These are phyloP conservation scores for Acorus calamus DNA, from an alignment of 106 monocot species.

Conservation along the genomic window DNA sequence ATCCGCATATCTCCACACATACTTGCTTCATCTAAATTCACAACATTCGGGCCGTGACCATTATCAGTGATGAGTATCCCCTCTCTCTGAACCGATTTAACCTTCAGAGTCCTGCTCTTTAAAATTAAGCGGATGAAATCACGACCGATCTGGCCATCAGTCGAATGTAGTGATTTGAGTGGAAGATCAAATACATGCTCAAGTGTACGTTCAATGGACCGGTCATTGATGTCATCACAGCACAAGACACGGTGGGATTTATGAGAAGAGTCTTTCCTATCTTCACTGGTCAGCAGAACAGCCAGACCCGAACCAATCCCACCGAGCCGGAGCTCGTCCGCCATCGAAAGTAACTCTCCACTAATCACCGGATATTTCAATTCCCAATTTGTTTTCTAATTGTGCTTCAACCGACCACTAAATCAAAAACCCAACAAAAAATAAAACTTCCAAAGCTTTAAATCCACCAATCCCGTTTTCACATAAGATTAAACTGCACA, in stretches of 20 bases:
- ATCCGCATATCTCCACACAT: constrained; percentile 67
- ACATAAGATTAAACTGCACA: too few relatives aligned
- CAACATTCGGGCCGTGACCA: constrained; percentile 15
- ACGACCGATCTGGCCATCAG: constrained; percentile 28
- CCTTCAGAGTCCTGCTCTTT: constrained; percentile 18
- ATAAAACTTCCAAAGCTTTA: too few relatives aligned
- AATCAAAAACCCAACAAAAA: too few relatives aligned
- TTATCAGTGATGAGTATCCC: constrained; percentile 20
- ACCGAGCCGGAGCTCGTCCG: constrained; percentile 32
- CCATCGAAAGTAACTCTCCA: constrained; percentile 14
- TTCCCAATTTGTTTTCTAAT: too few relatives aligned
- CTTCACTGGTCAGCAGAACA: constrained; percentile 46
- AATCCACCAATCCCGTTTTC: too few relatives aligned
- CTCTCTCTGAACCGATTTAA: constrained; percentile 18
- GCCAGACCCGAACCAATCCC: constrained; percentile 64
- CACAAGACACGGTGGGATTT: constrained; percentile 64
- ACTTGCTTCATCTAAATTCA: constrained; percentile 50
- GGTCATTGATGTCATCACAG: constrained; percentile 64
- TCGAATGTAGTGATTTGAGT: constrained; percentile 41
- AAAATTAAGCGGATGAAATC: constrained; percentile 36
- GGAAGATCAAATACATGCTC: constrained; percentile 86
- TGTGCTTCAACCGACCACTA: too few relatives aligned
- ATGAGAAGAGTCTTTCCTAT: constrained; percentile 24
- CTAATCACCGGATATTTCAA: too few relatives aligned
- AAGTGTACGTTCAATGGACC: constrained; percentile 53